Conservation (phyloP, 2,329 filamentous ascomycete species). For the Trichoderma gracile region DNA sequence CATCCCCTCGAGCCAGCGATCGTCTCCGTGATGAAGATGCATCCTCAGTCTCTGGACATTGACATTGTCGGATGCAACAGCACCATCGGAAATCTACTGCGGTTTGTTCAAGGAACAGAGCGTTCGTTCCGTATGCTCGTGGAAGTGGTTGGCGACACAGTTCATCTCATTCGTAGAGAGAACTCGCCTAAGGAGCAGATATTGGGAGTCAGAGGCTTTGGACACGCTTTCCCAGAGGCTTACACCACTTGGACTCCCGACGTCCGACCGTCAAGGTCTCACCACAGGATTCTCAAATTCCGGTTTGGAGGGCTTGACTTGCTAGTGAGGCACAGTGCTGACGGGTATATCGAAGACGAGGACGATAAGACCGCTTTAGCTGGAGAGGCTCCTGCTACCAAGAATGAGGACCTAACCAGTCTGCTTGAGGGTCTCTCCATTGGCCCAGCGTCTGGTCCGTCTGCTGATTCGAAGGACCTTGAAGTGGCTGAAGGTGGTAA, state of each 20-base stretch:
- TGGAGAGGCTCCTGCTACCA: background rate
- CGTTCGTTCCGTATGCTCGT: slow-evolving; percentile 60
- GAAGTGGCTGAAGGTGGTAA: slow-evolving; percentile 32
- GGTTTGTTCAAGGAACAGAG: slow-evolving; percentile 51
- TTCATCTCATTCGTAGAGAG: slow-evolving; percentile 65
- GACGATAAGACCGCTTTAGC: background rate
- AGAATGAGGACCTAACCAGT: background rate
- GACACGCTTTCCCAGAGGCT: slow-evolving; percentile 65
- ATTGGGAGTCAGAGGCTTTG: slow-evolving; percentile 57
- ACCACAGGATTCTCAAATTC: slow-evolving; percentile 64
- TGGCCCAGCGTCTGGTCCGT: background rate
- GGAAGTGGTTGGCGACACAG: slow-evolving; percentile 54
- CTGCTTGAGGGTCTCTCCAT: background rate
- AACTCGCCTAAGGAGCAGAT: slow-evolving; percentile 60
- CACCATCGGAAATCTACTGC: slow-evolving; percentile 61
- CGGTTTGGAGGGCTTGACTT: slow-evolving; percentile 47
- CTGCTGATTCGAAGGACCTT: slow-evolving; percentile 6
- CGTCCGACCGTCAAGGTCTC: slow-evolving; percentile 56
- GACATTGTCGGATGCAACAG: slow-evolving; percentile 49
- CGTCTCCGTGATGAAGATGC: slow-evolving; percentile 40
- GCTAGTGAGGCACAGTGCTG: slow-evolving; percentile 35
- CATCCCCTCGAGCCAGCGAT: slow-evolving; percentile 56
- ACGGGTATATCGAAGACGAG: slow-evolving; percentile 32
- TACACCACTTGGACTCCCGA: slow-evolving; percentile 64
- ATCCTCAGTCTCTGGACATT: slow-evolving; percentile 42